A percentile compares a stretch with the other conserved stretches of the same genome.
Conservation (phyloP, 164 flowering plant species). For the Macadamia tetraphylla region DNA sequence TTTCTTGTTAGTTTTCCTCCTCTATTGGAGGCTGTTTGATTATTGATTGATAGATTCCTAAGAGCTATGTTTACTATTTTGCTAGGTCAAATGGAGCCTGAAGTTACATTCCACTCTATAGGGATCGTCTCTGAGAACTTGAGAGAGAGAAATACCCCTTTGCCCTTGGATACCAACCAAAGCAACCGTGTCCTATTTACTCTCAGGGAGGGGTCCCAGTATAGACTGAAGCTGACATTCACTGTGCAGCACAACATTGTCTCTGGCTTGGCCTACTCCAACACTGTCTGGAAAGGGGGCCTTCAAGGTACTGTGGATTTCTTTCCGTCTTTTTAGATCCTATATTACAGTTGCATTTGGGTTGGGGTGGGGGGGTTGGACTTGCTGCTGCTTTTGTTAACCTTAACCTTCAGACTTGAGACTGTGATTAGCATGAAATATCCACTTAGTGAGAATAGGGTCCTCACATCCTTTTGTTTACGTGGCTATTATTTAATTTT, state of each 20-base stretch:
- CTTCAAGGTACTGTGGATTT: conserved; percentile 39
- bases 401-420: no score
- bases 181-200: conserved; percentile 34
- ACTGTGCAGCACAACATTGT: conserved; percentile 67
- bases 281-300: conserved; percentile 72
- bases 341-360: no score
- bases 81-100: conserved; percentile 67
- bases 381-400: no score
- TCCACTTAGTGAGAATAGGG: no score
- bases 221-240: conserved; percentile 56
- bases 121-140: conserved; percentile 49
- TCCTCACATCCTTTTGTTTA: no score
- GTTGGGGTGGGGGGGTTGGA: no score
- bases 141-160: conserved; percentile 43
- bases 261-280: conserved; percentile 62
- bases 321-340: neutral
- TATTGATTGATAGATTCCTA: neutral
- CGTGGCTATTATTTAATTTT: no score
- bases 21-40: neutral
- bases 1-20: neutral
- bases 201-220: conserved; percentile 61
- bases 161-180: conserved; percentile 38
- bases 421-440: no score
- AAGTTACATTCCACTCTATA: conserved; percentile 64
- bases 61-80: neutral